Evolutionary conservation across 2,329 filamentous ascomycete species (phyloP), one percentile per base, ranked within the genome.

Genomic region (Sporothrix mexicana): DNA sequence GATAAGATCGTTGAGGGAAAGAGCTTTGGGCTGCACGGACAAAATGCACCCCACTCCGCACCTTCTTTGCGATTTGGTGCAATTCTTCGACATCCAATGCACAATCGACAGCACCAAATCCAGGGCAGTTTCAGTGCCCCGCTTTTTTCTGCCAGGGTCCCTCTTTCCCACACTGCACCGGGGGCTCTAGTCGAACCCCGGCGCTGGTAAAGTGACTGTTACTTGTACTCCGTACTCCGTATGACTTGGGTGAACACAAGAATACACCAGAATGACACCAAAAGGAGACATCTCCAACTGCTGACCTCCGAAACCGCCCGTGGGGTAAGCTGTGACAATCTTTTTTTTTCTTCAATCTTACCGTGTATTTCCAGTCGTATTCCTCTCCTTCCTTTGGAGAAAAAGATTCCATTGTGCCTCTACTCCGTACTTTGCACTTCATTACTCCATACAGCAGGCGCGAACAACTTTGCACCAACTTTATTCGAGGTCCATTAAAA

Each of bases 101-200:
- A 43, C 62, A 12, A 30, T 49, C 20, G 43, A 66, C 9, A 45
- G 45, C 23, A 20, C 30, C 36, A 25, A 55, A 69, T 53, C 5
- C n/a, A n/a, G 36, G 25, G 17, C 36, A 43, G 13, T 30, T 13
- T 7, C 51, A 43, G 4, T 70, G 69, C 23, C 69, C 69, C 69
- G 55, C 69, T 70, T 53, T 57, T 55, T 57, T 55, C 43, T 43
- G 20, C 49, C 25, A 66, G 41, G 45, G 43, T 36, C 45, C 62
- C 45, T 55, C 17, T 20, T 43, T 62, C 36, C 36, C 59, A 53
- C 45, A 36, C 30, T n/a, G 53, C 61, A 13, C 69, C 73, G 73
- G 74, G 74, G 74, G 53, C 69, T 70, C 74, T 75, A 75, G 71
- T 13, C 4, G 45, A 45, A 74, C 51, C 73, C 74, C 74, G 74